phyloP scores from a whole-genome alignment of 306 rosid genomes.

The Sicyos baderoa region DNA sequence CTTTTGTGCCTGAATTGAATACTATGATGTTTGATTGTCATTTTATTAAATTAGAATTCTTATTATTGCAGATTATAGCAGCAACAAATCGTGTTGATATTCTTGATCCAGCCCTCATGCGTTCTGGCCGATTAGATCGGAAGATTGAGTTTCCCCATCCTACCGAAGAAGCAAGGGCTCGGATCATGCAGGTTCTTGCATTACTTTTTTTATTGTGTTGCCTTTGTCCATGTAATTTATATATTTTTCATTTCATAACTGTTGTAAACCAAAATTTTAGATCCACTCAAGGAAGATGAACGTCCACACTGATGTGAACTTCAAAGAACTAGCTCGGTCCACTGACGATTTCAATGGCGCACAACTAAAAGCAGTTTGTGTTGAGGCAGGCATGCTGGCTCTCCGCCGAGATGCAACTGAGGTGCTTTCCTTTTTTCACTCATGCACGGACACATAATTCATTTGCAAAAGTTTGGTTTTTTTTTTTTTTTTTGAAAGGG shows the following conservation, averaged over 20 bases:
- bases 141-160: slow-evolving; percentile 98
- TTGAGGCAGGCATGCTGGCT: slow-evolving; percentile 96
- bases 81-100: slow-evolving; percentile 98
- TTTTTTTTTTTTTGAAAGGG: too few species aligned
- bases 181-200: slow-evolving; percentile 71
- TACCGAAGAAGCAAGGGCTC: slow-evolving; percentile 90
- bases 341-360: slow-evolving; percentile 97
- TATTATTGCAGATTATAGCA: slow-evolving; percentile 64
- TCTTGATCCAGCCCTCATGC: slow-evolving; percentile 96
- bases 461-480: neutral
- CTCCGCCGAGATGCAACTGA: slow-evolving; percentile 97
- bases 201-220: neutral
- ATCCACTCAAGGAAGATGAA: slow-evolving; percentile 95
- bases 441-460: neutral
- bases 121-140: slow-evolving; percentile 97
- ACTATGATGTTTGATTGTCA: neutral
- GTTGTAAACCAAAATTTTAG: slow-evolving; percentile 10
- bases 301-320: slow-evolving; percentile 86
- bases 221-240: neutral
- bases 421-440: slow-evolving; percentile 31
- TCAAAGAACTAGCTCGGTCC: slow-evolving; percentile 88
- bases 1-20: neutral
- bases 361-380: slow-evolving; percentile 88
- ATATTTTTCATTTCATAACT: slow-evolving; percentile 27
- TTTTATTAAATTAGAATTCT: slow-evolving; percentile 5